Conservation (phyloP, 306 rosid genomes). For the Cucumis melo region DNA sequence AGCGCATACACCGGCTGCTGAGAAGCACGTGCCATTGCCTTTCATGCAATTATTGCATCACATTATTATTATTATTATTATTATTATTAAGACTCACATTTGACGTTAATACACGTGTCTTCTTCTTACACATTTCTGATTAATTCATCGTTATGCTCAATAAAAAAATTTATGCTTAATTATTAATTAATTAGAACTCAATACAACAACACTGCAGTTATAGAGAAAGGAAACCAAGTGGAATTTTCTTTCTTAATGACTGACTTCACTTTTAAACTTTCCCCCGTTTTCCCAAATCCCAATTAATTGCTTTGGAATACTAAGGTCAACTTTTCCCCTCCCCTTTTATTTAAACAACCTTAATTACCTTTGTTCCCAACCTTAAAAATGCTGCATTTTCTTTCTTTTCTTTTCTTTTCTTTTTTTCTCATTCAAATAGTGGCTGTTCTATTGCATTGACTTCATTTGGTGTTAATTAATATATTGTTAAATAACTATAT, state of each 20-base stretch:
- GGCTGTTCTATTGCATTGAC: not conserved
- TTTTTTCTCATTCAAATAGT: not conserved
- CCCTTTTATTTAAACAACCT: not conserved
- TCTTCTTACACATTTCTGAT: not conserved
- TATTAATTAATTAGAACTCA: not conserved
- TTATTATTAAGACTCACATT: too few species aligned
- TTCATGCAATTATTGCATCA: not conserved
- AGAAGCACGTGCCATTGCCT: constrained; percentile 1
- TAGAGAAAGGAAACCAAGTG: not conserved
- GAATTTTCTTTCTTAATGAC: not conserved
- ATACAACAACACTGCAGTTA: too few species aligned
- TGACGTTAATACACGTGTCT: too few species aligned
- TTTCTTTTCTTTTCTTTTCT: too few species aligned
- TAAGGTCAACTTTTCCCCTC: not conserved
- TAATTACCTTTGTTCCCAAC: not conserved
- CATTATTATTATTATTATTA: too few species aligned
- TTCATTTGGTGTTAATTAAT: not conserved
- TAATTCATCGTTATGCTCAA: not conserved
- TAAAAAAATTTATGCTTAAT: not conserved
- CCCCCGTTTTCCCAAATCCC: not conserved
- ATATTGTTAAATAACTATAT: not conserved
- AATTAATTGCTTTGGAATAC: not conserved
- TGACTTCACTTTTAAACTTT: not conserved
- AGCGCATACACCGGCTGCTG: not conserved
- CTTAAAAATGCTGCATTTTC: too few species aligned